Conservation (phyloP, 164 flowering plant species). For the Chloranthus sessilifolius region DNA sequence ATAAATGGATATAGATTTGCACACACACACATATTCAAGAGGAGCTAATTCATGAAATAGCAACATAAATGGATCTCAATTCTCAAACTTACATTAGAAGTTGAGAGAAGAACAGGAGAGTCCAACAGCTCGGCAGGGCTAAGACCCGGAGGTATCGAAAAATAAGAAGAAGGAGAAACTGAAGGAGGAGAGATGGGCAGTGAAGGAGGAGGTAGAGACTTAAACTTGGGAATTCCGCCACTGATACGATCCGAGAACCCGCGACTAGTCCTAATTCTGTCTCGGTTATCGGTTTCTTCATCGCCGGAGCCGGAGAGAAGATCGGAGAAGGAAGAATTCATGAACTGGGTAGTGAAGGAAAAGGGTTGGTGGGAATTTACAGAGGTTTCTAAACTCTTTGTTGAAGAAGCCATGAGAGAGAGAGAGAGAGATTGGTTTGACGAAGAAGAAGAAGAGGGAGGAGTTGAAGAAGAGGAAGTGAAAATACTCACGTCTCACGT, state of each 20-base stretch:
- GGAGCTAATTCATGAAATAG: no score
- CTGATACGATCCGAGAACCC: constrained; percentile 26
- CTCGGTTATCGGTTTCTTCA: not conserved
- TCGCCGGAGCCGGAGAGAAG: constrained; percentile 28
- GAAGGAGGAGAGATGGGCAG: constrained; percentile 48
- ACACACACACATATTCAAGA: no score
- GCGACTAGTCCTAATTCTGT: not conserved
- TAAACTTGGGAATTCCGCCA: constrained; percentile 41
- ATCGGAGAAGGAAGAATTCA: constrained; percentile 44
- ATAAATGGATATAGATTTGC: no score
- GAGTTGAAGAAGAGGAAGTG: constrained; percentile 4
- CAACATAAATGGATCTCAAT: not conserved
- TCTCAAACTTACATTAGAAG: constrained; percentile 51
- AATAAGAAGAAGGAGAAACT: constrained; percentile 49
- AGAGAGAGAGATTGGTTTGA: constrained; percentile 5
- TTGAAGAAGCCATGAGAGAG: constrained; percentile 34
- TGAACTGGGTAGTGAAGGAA: constrained; percentile 32
- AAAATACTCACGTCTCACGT: constrained; percentile 23
- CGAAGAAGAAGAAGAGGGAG: not conserved
- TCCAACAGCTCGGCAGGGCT: constrained; percentile 54
- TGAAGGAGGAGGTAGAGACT: constrained; percentile 45
- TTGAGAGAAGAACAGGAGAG: constrained; percentile 43
- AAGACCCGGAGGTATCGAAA: constrained; percentile 32
- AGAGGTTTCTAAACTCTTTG: constrained; percentile 32
- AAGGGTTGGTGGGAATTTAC: constrained; percentile 27